A percentile compares a stretch with the other conserved stretches of the same genome.
phyloP scores from a whole-genome alignment of 371 early-diverging fungal species.

The Mucor lusitanicus region DNA sequence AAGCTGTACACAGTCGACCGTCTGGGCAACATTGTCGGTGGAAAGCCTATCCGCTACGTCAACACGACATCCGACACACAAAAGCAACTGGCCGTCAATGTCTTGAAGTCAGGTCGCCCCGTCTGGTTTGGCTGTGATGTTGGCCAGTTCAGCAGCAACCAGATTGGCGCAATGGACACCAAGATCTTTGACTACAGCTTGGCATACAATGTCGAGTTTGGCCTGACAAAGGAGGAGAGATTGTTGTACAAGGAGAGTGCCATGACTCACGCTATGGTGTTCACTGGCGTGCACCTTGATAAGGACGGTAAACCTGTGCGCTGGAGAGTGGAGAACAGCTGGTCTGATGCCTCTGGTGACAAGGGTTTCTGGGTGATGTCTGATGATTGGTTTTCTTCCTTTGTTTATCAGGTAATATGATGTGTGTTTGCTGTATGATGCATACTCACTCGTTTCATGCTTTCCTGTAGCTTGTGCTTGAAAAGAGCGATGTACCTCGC shows the following conservation, averaged over 20 bases:
- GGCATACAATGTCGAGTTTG: slow-evolving; percentile 67
- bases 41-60: slow-evolving; percentile 69
- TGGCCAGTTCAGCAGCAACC: slow-evolving; percentile 50
- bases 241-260: slow-evolving; percentile 72
- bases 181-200: slow-evolving; percentile 66
- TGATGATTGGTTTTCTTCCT: slow-evolving; percentile 79
- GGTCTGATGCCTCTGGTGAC: slow-evolving; percentile 64
- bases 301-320: slow-evolving; percentile 62
- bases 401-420: slow-evolving; percentile 69
- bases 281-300: slow-evolving; percentile 81
- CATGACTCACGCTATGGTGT: slow-evolving; percentile 88
- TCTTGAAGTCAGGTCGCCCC: slow-evolving; percentile 63
- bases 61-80: slow-evolving; percentile 61
- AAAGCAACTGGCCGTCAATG: slow-evolving; percentile 63
- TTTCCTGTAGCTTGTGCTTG: slow-evolving; percentile 48
- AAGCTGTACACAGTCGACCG: slow-evolving; percentile 74
- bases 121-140: slow-evolving; percentile 89
- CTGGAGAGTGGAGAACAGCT: slow-evolving; percentile 83
- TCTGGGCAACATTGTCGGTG: slow-evolving; percentile 79
- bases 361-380: slow-evolving; percentile 80
- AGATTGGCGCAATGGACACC: slow-evolving; percentile 67
- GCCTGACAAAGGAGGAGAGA: slow-evolving; percentile 71
- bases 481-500: slow-evolving; percentile 63
- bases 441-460: neutral
- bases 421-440: neutral